Evolutionary conservation across 1,139 yeast species (phyloP), one percentile per base, ranked within the genome.

Genomic region (Debaryomycetaceae sp.): DNA sequence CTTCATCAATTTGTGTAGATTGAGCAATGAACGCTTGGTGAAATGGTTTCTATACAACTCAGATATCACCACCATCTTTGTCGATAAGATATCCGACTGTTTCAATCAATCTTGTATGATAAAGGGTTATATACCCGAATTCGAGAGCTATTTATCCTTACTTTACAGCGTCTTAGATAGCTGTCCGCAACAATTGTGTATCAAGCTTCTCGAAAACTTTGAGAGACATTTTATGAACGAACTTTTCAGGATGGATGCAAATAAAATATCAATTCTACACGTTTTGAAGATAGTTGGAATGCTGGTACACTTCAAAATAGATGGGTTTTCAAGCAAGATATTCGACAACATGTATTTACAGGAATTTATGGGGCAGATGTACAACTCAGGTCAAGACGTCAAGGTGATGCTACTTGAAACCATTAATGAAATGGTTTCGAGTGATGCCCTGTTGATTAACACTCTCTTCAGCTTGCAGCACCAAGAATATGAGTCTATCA

Each of bases 151-250:
- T 22, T 30, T 47, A 13, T 31, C 6, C 5, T 37, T 39, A 5
- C 45, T 40, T 31, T 40, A 37, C 36, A 37, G 34, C 6, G 20
- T 41, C 8, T 14, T 41, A 8, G 36, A 36, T 5, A 37, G 9
- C 11, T 34, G 48, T 22, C 20, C 46, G 8, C 36, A 42, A 3
- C 34, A 33, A 35, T 24, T 47, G 11, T 44, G 45, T 9, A 31
- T 37, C 17, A 17, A 34, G 9, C 45, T 45, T 13, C 45, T 41
- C 37, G 31, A 38, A 2, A 37, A 40, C 7, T 50, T 50, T 37
- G 51, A 49, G 34, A 17, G 11, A 24, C 37, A 43, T n/a, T 42
- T 50, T 8, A 35, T 50, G n/a, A 45, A 50, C 27, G 39, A 34
- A 6, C 33, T 50, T 22, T 31, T 51, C 20, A 23, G 35, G 35